Percentiles rank a stretch among this genome's conserved stretches.
Conservation (phyloP, 495 filamentous ascomycete genomes). For the Penicillium steckii region DNA sequence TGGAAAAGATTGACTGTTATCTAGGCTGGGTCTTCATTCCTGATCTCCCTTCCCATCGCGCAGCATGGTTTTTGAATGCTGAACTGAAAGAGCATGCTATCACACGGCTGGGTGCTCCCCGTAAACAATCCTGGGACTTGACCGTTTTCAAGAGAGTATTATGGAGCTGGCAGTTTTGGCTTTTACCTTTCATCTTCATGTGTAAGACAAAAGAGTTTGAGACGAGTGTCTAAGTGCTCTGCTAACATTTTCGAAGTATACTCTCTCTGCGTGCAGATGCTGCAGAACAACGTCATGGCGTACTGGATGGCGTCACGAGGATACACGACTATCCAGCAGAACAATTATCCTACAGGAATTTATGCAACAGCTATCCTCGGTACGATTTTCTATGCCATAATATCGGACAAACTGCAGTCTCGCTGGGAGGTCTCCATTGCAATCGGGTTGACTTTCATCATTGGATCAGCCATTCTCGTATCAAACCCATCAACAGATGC, state of each 20-base stretch:
- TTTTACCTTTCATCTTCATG: slow-evolving; percentile 36
- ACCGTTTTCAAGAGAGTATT: slow-evolving; percentile 31
- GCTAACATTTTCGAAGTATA: slow-evolving; percentile 21
- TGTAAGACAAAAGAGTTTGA: slow-evolving; percentile 14
- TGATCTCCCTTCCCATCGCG: slow-evolving; percentile 30
- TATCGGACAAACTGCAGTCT: slow-evolving; percentile 34
- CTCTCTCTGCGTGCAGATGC: slow-evolving; percentile 31
- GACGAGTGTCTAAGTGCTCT: neutral
- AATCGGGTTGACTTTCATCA: slow-evolving; percentile 32
- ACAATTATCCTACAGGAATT: slow-evolving; percentile 34
- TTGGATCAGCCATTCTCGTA: slow-evolving; percentile 33
- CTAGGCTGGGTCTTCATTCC: slow-evolving; percentile 37
- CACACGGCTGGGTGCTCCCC: slow-evolving; percentile 19
- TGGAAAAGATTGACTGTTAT: neutral
- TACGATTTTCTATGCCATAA: slow-evolving; percentile 30
- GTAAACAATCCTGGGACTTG: slow-evolving; percentile 28
- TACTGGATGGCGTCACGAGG: slow-evolving; percentile 36
- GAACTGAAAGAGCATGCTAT: slow-evolving; percentile 34
- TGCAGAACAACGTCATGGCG: slow-evolving; percentile 37
- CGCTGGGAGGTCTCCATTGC: slow-evolving; percentile 36
- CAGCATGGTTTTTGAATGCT: slow-evolving; percentile 32
- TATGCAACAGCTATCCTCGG: slow-evolving; percentile 34
- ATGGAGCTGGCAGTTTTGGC: slow-evolving; percentile 37
- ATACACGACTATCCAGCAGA: slow-evolving; percentile 33
- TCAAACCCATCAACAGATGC: slow-evolving; percentile 19